Base-by-base conservation (phyloP, 176 grass and related monocot species). In the Tillandsia fasciculata region DNA sequence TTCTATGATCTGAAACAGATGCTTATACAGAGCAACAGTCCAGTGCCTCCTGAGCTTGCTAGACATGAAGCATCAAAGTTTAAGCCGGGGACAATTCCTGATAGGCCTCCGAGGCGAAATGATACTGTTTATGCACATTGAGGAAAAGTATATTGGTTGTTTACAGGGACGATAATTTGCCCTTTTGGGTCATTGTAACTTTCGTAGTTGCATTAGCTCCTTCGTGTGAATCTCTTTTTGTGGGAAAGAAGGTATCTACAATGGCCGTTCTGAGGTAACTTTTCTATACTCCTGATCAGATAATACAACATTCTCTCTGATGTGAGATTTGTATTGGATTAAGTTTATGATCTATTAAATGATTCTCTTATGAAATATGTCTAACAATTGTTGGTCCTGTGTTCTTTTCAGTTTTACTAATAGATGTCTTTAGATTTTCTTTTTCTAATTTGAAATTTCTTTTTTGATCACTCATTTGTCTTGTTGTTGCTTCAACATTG, bases 1-100 rank as follows among this genome's bases (percentile, higher is more conserved):
- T 96, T 96, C 84, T 96, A 87, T 81, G 93, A 92, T 78, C 82
- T 96, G 79, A 96, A 96, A 80, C 88, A 96, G 76, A 96, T 96
- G 89, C 86, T 96, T 73, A 85, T 83, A 52, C 93, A 96, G 68
- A 96, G 86, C 82, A 92, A 89, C 70, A 96, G 93, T 76, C 83
- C 83, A 27, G 86, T 96, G 65, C 93, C 93, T 11, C 93, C 93
- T 58, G 93, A 96, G 76, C 89, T 96, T 69, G 93, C 93, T 61
- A 88, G 93, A 68, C 93, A 96, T 10, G 93, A 96, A 50, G 88
- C 88, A 2, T 89, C 88, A 22, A 96, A 96, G 75, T 96, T 96
- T 76, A 96, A 92, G 72, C 88, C 93, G 53, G 93, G 93, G 48
- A 65, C 83, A 26, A 74, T 96, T 64, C 93, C 93, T 9, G 93